These are phyloP conservation scores for Ordospora pajunii DNA, from an alignment of 371 early-diverging fungal species.

Conservation along the genomic window DNA sequence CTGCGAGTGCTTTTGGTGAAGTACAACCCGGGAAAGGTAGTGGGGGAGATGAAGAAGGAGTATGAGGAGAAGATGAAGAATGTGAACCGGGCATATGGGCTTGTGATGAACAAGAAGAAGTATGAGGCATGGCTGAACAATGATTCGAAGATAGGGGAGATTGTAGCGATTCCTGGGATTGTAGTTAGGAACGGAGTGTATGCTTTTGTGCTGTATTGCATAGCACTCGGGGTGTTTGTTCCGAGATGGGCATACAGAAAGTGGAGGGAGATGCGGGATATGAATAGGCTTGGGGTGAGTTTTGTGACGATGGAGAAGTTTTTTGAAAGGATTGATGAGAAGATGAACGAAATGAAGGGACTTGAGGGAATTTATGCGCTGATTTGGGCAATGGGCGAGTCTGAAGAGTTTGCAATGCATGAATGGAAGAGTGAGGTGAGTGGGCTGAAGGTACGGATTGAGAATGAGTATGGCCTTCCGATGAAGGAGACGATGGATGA, in stretches of 20 bases:
- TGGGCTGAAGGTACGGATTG: constrained; percentile 12
- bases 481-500: constrained; percentile 6
- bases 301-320: constrained; percentile 49
- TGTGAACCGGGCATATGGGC: constrained; percentile 48
- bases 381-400: constrained; percentile 24
- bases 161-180: constrained; percentile 58
- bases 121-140: constrained; percentile 45
- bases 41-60: constrained; percentile 15
- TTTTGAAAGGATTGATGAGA: constrained; percentile 25
- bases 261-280: constrained; percentile 41
- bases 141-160: constrained; percentile 41
- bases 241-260: constrained; percentile 48
- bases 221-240: constrained; percentile 47
- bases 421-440: constrained; percentile 17
- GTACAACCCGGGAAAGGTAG: not conserved
- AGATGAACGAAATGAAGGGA: not conserved
- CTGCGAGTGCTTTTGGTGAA: constrained; percentile 19
- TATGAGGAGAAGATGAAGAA: constrained; percentile 34
- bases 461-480: constrained; percentile 37
- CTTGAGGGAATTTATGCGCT: not conserved
- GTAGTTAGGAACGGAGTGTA: constrained; percentile 40
- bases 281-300: constrained; percentile 19
- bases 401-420: constrained; percentile 36
- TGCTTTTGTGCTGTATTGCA: constrained; percentile 45
- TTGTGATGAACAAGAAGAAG: constrained; percentile 44